A percentile compares a stretch with the other conserved stretches of the same genome.
Evolutionary conservation across 495 filamentous ascomycete species (phyloP).

Genomic region (Penicillium samsonianum): DNA sequence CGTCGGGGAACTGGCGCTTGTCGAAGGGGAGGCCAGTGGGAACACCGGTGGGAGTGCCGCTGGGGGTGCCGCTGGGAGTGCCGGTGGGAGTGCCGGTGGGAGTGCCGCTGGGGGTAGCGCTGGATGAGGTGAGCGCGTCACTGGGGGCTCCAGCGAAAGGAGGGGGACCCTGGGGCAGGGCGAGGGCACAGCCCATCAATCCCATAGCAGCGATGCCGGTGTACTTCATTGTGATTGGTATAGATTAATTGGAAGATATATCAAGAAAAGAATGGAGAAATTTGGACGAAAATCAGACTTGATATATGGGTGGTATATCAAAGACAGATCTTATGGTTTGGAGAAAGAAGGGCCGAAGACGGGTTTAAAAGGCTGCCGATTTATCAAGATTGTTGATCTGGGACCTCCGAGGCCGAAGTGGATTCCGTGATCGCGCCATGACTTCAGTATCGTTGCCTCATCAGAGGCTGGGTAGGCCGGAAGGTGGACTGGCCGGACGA

Average conservation of each 20-base stretch:
- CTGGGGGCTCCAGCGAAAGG: constrained; percentile 2
- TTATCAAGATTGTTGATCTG: not conserved
- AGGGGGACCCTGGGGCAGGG: constrained; percentile 22
- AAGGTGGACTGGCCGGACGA: not conserved
- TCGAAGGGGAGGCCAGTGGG: not conserved
- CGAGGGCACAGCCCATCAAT: constrained; percentile 33
- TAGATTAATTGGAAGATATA: constrained; percentile 10
- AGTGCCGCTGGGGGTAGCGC: not conserved
- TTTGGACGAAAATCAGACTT: constrained; percentile 3
- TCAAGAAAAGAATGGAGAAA: constrained; percentile 5
- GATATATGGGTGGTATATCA: constrained; percentile 13
- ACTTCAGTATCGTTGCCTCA: constrained; percentile 16
- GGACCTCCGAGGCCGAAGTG: constrained; percentile 5
- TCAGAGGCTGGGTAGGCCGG: constrained; percentile 7
- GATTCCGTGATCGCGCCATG: constrained; percentile 23
- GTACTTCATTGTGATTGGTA: constrained; percentile 25
- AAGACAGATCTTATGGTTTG: not conserved
- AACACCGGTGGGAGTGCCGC: no score
- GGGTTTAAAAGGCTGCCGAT: constrained; percentile 19
- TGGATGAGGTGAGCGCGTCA: not conserved
- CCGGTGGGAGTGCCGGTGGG: no score
- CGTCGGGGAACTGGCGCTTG: not conserved
- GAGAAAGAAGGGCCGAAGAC: not conserved
- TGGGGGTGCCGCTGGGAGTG: no score
- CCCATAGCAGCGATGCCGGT: constrained; percentile 23